Evolutionary conservation across 1,284 basidiomycete species (phyloP).

Genomic region (Salmacisia buchloeana): DNA sequence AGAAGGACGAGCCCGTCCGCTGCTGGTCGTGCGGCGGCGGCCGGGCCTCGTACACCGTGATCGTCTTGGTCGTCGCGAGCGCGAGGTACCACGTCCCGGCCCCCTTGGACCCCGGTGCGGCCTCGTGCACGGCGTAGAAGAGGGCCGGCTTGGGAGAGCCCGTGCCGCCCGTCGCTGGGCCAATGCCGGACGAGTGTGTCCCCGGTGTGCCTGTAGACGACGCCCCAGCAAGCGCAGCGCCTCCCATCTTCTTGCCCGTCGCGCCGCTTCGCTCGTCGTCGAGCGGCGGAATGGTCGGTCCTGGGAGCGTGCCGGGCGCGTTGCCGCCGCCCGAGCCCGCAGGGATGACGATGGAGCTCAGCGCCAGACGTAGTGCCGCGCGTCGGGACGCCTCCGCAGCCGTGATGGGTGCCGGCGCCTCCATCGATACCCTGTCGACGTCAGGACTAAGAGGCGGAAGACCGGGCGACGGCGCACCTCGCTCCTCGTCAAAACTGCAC

Average conservation of each 20-base stretch:
- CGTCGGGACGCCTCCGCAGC: background rate
- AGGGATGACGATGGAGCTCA: background rate
- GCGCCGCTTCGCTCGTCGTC: conserved; percentile 21
- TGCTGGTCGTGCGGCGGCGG: conserved; percentile 10
- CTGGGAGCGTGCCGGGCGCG: conserved; percentile 4
- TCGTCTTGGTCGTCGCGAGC: conserved; percentile 25
- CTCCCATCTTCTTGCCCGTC: conserved; percentile 21
- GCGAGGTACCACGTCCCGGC: conserved; percentile 39
- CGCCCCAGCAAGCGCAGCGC: conserved; percentile 7
- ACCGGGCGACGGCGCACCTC: background rate
- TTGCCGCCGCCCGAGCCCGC: conserved; percentile 4
- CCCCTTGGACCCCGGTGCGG: conserved; percentile 24
- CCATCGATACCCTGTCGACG: background rate
- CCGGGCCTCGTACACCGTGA: conserved; percentile 33
- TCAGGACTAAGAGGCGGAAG: background rate
- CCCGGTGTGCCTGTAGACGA: conserved; percentile 15
- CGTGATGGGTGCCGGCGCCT: conserved; percentile 13
- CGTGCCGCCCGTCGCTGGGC: background rate
- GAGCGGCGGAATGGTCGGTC: conserved; percentile 25
- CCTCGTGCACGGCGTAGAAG: conserved; percentile 36
- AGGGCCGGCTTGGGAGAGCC: conserved; percentile 20
- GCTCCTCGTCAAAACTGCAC: background rate
- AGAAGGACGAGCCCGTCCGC: background rate
- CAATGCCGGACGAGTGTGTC: conserved; percentile 3
- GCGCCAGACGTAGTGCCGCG: background rate